phyloP scores from a whole-genome alignment of 2,329 filamentous ascomycete genomes.

The Alternaria sp. region DNA sequence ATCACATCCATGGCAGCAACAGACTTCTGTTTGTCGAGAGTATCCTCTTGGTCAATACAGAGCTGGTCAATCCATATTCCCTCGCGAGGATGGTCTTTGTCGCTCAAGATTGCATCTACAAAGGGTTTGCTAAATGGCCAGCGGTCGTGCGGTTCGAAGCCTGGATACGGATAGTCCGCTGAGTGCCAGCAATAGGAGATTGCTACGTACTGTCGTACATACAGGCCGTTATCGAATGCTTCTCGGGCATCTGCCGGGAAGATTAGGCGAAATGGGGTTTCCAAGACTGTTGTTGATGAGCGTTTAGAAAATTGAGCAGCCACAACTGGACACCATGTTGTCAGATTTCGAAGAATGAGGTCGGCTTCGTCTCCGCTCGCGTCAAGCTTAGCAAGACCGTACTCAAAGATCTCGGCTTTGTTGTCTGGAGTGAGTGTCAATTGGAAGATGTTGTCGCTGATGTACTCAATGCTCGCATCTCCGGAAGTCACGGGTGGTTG shows the following conservation, averaged over 20 bases:
- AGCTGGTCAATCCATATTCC: slow-evolving; percentile 35
- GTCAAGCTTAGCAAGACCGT: slow-evolving; percentile 16
- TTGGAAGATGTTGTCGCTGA: slow-evolving; percentile 19
- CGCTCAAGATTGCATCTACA: slow-evolving; percentile 27
- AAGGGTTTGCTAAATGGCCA: slow-evolving; percentile 31
- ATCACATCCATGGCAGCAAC: slow-evolving; percentile 33
- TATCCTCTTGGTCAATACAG: slow-evolving; percentile 23
- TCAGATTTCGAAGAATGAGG: slow-evolving; percentile 15
- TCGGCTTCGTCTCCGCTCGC: slow-evolving; percentile 12
- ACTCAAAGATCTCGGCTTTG: slow-evolving; percentile 23
- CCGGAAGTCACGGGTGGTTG: neutral
- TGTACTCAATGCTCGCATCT: slow-evolving; percentile 10
- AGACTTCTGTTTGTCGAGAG: slow-evolving; percentile 20
- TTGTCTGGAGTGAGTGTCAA: slow-evolving; percentile 19
- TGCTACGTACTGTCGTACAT: slow-evolving; percentile 28
- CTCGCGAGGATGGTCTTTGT: slow-evolving; percentile 24
- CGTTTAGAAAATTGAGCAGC: slow-evolving; percentile 16
- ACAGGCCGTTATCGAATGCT: slow-evolving; percentile 21
- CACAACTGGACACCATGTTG: slow-evolving; percentile 15
- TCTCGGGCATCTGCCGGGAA: slow-evolving; percentile 13
- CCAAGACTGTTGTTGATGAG: slow-evolving; percentile 18
- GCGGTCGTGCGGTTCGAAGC: slow-evolving; percentile 17
- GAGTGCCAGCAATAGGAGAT: slow-evolving; percentile 32
- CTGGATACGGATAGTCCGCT: slow-evolving; percentile 14
- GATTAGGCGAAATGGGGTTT: slow-evolving; percentile 29